Evolutionary conservation across 1,284 basidiomycete genomes (phyloP).

Genomic region (Boletus austroedulis): DNA sequence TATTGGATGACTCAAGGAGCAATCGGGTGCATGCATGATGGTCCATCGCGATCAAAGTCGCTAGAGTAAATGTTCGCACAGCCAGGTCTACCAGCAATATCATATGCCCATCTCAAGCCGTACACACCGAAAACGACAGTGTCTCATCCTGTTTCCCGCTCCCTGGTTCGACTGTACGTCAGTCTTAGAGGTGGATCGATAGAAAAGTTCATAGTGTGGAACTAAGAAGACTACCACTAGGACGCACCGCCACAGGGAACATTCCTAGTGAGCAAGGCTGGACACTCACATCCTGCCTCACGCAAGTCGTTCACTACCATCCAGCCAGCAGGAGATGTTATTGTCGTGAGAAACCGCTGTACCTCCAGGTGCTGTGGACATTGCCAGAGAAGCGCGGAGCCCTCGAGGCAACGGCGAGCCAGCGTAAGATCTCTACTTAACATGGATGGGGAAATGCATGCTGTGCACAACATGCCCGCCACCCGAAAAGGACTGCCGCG

Average conservation of each 20-base stretch:
- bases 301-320: neutral
- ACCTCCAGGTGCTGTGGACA: neutral
- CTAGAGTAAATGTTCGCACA: too few relatives aligned
- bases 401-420: neutral
- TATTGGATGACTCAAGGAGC: too few relatives aligned
- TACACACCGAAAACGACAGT: too few relatives aligned
- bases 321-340: neutral
- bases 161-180: neutral
- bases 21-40: neutral
- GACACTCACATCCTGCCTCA: too few relatives aligned
- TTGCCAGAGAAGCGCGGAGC: neutral
- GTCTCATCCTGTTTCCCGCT: too few relatives aligned
- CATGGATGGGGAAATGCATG: neutral
- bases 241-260: too few relatives aligned
- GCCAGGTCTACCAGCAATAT: too few relatives aligned
- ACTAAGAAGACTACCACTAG: too few relatives aligned
- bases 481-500: too few relatives aligned
- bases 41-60: neutral
- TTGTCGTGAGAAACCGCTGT: neutral
- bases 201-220: neutral
- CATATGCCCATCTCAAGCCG: too few relatives aligned
- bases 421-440: neutral
- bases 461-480: too few relatives aligned
- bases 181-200: neutral
- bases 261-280: too few relatives aligned